Conservation (phyloP, 2,329 filamentous ascomycete genomes). For the Diaporthe vaccinii region DNA sequence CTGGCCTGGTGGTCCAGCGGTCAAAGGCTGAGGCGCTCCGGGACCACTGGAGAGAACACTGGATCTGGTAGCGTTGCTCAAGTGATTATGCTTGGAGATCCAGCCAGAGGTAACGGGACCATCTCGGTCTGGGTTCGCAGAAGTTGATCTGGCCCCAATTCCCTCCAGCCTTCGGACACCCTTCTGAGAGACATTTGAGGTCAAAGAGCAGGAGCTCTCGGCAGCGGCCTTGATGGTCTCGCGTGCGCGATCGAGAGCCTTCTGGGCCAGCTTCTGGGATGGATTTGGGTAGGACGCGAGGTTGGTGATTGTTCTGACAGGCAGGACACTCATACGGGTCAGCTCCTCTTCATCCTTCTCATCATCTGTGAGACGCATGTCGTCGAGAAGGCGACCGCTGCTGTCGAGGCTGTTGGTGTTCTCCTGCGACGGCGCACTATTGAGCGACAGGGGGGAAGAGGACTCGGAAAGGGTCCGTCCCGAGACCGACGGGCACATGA, state of each 20-base stretch:
- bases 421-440: not conserved
- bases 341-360: slow-evolving; percentile 48
- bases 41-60: slow-evolving; percentile 49
- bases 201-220: slow-evolving; percentile 41
- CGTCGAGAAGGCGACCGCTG: slow-evolving; percentile 46
- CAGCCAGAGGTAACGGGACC: slow-evolving; percentile 35
- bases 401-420: slow-evolving; percentile 33
- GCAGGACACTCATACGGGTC: slow-evolving; percentile 53
- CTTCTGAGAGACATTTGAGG: slow-evolving; percentile 40
- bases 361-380: slow-evolving; percentile 37
- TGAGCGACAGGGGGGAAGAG: slow-evolving; percentile 14
- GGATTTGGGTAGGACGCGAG: slow-evolving; percentile 70
- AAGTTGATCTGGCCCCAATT: not conserved
- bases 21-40: slow-evolving; percentile 64
- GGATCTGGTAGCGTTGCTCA: slow-evolving; percentile 42
- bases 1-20: slow-evolving; percentile 68
- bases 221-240: slow-evolving; percentile 41
- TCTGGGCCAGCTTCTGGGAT: slow-evolving; percentile 65
- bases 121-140: slow-evolving; percentile 6
- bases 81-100: slow-evolving; percentile 39
- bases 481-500: slow-evolving; percentile 11
- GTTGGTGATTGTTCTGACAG: slow-evolving; percentile 64
- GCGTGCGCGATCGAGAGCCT: slow-evolving; percentile 52
- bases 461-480: slow-evolving; percentile 13
- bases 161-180: not conserved